Conservation (phyloP, 805 yeast genomes). For the Candida alai region DNA sequence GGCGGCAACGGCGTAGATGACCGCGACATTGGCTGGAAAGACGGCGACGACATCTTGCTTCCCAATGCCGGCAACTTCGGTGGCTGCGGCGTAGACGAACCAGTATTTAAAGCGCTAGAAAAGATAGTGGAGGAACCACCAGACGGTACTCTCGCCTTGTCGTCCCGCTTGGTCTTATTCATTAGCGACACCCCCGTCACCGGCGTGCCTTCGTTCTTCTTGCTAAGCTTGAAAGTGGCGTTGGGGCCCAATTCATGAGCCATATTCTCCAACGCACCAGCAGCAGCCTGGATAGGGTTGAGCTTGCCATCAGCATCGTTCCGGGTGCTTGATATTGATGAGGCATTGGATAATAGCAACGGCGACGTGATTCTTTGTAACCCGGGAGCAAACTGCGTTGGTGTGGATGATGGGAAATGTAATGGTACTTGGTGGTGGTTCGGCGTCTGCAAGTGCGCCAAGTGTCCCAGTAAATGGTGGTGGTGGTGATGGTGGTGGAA, state of each 20-base stretch:
- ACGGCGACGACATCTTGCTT: slow-evolving; percentile 34
- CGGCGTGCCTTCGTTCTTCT: slow-evolving; percentile 14
- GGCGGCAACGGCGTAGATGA: slow-evolving; percentile 12
- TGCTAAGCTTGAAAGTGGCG: slow-evolving; percentile 26
- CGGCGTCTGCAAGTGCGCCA: slow-evolving; percentile 12
- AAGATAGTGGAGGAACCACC: slow-evolving; percentile 26
- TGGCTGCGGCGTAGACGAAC: slow-evolving; percentile 20
- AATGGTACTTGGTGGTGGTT: slow-evolving; percentile 45
- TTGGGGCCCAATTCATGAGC: slow-evolving; percentile 42
- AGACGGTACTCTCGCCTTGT: slow-evolving; percentile 2
- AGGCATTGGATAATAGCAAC: slow-evolving; percentile 49
- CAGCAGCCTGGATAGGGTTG: slow-evolving; percentile 31
- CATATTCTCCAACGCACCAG: slow-evolving; percentile 44
- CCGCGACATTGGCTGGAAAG: slow-evolving; percentile 42
- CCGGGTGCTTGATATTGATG: slow-evolving; percentile 41
- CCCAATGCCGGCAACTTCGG: slow-evolving; percentile 35
- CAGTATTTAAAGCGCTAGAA: slow-evolving; percentile 28
- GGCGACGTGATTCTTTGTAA: slow-evolving; percentile 64
- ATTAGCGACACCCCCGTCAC: slow-evolving; percentile 27
- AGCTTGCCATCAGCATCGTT: slow-evolving; percentile 11
- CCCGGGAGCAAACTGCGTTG: slow-evolving; percentile 67
- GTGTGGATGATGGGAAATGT: slow-evolving; percentile 66
- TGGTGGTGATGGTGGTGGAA: slow-evolving; percentile 12
- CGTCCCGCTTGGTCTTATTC: slow-evolving; percentile 21
- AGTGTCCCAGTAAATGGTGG: slow-evolving; percentile 20